Evolutionary conservation across 176 grass and related monocot genomes (phyloP), one percentile per base, ranked within the genome.

Genomic region (Raddia guianensis): DNA sequence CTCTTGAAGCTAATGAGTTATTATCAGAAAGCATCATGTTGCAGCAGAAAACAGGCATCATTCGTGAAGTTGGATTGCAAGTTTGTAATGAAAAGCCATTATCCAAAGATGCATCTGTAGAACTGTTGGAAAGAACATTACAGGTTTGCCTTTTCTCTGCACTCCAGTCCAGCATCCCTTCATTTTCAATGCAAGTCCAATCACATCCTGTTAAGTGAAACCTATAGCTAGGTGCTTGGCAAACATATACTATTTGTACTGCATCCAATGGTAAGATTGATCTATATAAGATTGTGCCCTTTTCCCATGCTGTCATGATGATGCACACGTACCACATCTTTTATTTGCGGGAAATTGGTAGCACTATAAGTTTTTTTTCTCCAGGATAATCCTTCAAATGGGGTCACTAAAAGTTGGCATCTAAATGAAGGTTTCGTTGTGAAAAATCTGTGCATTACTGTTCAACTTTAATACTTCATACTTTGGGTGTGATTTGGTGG

Each of bases 91-190:
- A 81, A 79, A 81, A 86, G 20, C 46, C 13, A 51, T 15, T 56
- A 33, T 75, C 45, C 48, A 83, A 34, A 57, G 77, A 88, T 85
- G 34, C 76, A 27, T 59, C 84, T 75, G 48, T 70, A 60, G 84
- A 91, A 52, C 77, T 83, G 40, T 49, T 68, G 67, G 61, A 63
- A 60, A 77, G 77, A 59, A 74, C 57, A 19, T 34, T 80, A 72
- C 79, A 87, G 89, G 93, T 95, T 68, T 51, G 72, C 66, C 80
- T 81, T 57, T 83, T 82, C 12, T 87, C 61, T 70, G 54, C 5
- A 65, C 73, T 82, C 12, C 56, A 6, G 14, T 37, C 32, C 53
- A 70, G 61, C 50, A 71, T 53, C 66, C 50, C 71, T 77, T 59
- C 3, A 5, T 74, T 74, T 56, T 51, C 34, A 18, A n/a, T 54